Evolutionary conservation across 2,329 filamentous ascomycete genomes (phyloP).

Genomic region (Fusarium newnesense): DNA sequence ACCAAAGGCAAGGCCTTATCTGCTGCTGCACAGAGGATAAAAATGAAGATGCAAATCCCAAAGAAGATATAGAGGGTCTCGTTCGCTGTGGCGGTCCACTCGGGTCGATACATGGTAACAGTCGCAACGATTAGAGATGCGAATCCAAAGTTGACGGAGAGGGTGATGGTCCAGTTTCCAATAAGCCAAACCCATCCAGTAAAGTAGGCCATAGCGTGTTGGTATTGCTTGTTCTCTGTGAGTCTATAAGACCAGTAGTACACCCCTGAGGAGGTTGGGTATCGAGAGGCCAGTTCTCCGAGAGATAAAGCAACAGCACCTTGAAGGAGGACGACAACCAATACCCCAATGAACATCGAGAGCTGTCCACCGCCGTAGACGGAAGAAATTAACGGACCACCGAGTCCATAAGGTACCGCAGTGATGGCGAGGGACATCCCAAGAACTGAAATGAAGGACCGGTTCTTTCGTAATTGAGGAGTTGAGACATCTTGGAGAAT

Average conservation of each 20-base stretch:
- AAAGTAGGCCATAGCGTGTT: not conserved
- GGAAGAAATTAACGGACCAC: not conserved
- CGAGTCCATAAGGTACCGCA: not conserved
- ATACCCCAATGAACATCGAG: not conserved
- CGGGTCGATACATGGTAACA: not conserved
- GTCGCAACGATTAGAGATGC: not conserved
- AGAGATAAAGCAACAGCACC: not conserved
- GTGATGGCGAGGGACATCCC: conserved; percentile 4
- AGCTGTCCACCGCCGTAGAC: not conserved
- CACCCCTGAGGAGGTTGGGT: not conserved
- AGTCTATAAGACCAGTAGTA: conserved; percentile 4
- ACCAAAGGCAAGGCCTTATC: not conserved
- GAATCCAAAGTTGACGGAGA: conserved; percentile 2
- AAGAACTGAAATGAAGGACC: not conserved
- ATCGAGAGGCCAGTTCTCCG: not conserved
- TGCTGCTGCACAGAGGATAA: not conserved
- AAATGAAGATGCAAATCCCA: not conserved
- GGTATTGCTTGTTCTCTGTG: conserved; percentile 1
- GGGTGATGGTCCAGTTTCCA: not conserved
- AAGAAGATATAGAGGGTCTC: not conserved
- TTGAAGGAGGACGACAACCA: not conserved
- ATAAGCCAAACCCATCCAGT: not conserved
- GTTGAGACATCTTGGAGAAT: not conserved
- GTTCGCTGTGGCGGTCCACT: not conserved
- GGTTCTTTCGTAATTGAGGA: not conserved